These are phyloP conservation scores for Carex arenaria DNA, from an alignment of 202 grass and related monocot genomes.

Conservation along the genomic window DNA sequence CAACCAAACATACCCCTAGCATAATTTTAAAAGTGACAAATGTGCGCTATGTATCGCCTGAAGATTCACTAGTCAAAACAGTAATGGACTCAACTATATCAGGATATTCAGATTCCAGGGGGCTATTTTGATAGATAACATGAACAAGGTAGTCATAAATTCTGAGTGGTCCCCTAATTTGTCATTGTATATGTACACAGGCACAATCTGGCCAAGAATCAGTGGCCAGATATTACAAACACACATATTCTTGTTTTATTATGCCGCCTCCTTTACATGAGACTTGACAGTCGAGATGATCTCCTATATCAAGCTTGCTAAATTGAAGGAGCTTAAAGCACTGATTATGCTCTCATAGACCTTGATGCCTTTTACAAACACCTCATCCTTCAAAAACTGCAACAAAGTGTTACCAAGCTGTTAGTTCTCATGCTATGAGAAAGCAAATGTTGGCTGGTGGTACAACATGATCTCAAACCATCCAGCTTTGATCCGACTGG, in stretches of 20 bases:
- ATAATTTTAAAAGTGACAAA: background rate
- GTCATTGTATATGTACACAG: background rate
- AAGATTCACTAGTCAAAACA: background rate
- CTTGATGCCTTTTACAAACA: constrained; percentile 80
- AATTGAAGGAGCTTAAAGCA: constrained; percentile 52
- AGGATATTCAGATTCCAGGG: background rate
- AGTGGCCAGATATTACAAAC: background rate
- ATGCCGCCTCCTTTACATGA: background rate
- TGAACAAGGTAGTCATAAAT: background rate
- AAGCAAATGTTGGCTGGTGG: background rate
- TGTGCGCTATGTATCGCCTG: background rate
- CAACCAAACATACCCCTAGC: too few species aligned
- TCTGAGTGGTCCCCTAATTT: background rate
- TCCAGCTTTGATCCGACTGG: background rate
- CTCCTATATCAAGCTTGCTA: constrained; percentile 22
- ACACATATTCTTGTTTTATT: background rate
- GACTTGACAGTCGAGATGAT: background rate
- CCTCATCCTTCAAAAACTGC: constrained; percentile 81
- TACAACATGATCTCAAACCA: background rate
- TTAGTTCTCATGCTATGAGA: background rate
- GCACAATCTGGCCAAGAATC: background rate
- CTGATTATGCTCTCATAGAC: constrained; percentile 76
- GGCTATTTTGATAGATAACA: background rate
- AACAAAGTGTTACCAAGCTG: background rate
- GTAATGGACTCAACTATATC: background rate